phyloP scores from a whole-genome alignment of 257 asterid genomes.

The Scutellaria minor region DNA sequence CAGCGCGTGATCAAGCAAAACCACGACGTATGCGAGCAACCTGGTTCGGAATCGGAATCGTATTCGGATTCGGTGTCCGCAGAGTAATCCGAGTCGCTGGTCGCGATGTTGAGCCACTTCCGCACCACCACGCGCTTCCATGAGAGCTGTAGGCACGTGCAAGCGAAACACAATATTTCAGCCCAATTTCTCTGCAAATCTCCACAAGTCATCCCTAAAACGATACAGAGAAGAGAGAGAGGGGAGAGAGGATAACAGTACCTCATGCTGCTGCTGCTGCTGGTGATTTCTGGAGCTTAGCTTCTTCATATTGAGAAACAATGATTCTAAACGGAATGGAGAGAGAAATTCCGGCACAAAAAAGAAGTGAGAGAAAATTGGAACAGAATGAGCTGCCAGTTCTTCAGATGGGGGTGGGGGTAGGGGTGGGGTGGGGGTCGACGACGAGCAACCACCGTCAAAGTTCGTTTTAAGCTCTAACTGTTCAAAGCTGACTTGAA shows the following conservation, averaged over 20 bases:
- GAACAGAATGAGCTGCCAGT: conserved; percentile 25
- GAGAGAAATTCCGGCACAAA: conserved; percentile 22
- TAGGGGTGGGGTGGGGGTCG: conserved; percentile 4
- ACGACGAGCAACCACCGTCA: conserved; percentile 36
- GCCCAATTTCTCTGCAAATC: conserved; percentile 82
- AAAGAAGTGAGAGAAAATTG: neutral
- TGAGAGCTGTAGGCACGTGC: conserved; percentile 91
- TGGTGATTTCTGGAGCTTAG: conserved; percentile 36
- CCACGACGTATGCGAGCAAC: conserved; percentile 24
- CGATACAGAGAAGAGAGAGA: neutral
- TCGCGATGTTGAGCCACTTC: conserved; percentile 77
- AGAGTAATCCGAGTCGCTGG: conserved; percentile 75
- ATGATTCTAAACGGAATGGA: conserved; percentile 30
- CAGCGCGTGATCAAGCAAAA: neutral
- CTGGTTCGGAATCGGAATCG: conserved; percentile 55
- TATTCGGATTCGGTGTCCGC: conserved; percentile 76
- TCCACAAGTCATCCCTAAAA: conserved; percentile 36
- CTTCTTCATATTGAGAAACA: conserved; percentile 40
- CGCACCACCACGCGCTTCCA: conserved; percentile 92
- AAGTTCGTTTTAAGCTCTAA: conserved; percentile 24
- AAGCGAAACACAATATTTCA: conserved; percentile 88
- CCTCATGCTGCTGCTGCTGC: conserved; percentile 44
- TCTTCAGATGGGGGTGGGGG: conserved; percentile 9
- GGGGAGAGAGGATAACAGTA: conserved; percentile 25
- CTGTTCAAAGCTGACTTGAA: conserved; percentile 11